phyloP scores from a whole-genome alignment of 805 yeast genomes.

The Zygotorulaspora florentina region DNA sequence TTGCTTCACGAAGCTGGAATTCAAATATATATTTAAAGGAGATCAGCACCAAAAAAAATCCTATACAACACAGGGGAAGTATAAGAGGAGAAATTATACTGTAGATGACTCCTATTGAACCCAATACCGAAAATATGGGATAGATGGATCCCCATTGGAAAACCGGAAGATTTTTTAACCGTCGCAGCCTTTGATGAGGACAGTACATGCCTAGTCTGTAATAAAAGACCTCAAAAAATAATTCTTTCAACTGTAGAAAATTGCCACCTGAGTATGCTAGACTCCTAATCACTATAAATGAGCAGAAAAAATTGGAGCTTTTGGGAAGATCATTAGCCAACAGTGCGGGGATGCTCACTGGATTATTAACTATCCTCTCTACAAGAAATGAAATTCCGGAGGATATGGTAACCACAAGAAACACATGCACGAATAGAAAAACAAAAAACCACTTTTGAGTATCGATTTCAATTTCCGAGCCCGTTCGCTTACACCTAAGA shows the following conservation, averaged over 20 bases:
- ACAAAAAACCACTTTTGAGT: constrained; percentile 74
- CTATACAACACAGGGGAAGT: constrained; percentile 51
- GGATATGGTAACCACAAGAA: constrained; percentile 78
- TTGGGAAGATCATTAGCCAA: constrained; percentile 79
- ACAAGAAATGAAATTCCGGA: constrained; percentile 67
- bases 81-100: constrained; percentile 78
- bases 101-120: constrained; percentile 73
- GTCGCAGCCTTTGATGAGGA: constrained; percentile 52
- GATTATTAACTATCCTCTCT: constrained; percentile 59
- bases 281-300: constrained; percentile 71
- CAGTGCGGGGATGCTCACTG: constrained; percentile 65
- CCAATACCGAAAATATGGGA: constrained; percentile 72
- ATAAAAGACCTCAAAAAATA: constrained; percentile 39
- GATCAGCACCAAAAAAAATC: constrained; percentile 52
- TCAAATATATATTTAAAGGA: constrained; percentile 69
- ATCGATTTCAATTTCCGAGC: constrained; percentile 61
- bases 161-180: constrained; percentile 43
- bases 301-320: constrained; percentile 80
- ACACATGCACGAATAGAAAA: constrained; percentile 76
- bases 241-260: constrained; percentile 54
- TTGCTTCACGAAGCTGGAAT: constrained; percentile 49
- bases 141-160: constrained; percentile 75
- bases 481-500: constrained; percentile 57
- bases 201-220: constrained; percentile 46
- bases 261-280: constrained; percentile 70